phyloP scores from a whole-genome alignment of 2,329 filamentous ascomycete species.

The Fusarium lateritium region DNA sequence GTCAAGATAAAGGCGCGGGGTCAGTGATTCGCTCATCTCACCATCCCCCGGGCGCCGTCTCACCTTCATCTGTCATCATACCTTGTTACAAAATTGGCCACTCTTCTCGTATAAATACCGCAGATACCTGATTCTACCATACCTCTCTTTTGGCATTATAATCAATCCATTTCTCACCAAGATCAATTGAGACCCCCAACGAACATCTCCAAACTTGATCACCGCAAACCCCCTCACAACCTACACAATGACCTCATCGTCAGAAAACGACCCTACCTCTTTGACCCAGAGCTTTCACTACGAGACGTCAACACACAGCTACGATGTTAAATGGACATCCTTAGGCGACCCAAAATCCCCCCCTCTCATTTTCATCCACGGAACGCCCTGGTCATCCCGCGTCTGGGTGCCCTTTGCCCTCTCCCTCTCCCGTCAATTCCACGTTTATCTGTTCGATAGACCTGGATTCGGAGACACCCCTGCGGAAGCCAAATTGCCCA shows the following conservation, averaged over 20 bases:
- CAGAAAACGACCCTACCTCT: constrained; percentile 17
- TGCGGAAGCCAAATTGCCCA: constrained; percentile 37
- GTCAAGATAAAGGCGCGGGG: constrained; percentile 19
- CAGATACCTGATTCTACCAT: fast-evolving
- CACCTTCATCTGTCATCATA: constrained; percentile 1
- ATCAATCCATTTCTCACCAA: background rate
- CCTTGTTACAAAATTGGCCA: background rate
- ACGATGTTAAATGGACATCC: constrained; percentile 52
- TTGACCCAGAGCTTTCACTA: constrained; percentile 51
- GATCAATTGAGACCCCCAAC: background rate
- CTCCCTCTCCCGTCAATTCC: constrained; percentile 54
- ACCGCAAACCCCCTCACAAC: background rate
- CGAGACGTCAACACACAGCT: constrained; percentile 47
- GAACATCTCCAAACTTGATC: background rate
- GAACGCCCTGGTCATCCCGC: constrained; percentile 62
- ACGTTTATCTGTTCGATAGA: constrained; percentile 62
- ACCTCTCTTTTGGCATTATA: background rate
- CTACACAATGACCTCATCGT: constrained; percentile 20
- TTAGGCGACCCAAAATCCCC: constrained; percentile 51
- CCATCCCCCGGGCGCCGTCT: background rate
- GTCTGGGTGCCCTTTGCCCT: constrained; percentile 57
- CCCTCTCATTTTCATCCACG: constrained; percentile 61
- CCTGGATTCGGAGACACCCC: constrained; percentile 61
- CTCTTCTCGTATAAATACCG: background rate
- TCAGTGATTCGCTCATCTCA: background rate